Evolutionary conservation across 179 eudicot genomes (phyloP).

Genomic region (Spergularia azorica): DNA sequence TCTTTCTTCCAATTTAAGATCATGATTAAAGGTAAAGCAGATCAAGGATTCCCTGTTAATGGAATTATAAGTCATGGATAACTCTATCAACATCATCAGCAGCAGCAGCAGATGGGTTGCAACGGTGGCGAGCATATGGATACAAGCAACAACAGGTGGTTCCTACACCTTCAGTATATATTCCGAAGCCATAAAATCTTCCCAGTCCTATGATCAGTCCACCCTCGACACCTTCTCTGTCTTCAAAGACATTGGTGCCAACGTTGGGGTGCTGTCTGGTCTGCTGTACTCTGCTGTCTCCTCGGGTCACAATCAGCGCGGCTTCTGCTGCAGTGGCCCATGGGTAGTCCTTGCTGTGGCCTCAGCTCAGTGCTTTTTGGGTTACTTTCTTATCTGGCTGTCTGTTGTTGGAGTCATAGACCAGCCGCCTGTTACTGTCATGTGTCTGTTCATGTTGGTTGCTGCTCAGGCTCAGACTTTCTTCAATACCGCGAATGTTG

Average conservation of each 20-base stretch:
- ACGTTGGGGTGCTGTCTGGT: constrained; percentile 77
- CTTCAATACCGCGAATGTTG: constrained; percentile 89
- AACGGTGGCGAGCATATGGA: constrained; percentile 71
- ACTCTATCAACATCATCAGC: constrained; percentile 12
- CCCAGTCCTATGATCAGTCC: constrained; percentile 68
- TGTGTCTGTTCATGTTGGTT: constrained; percentile 69
- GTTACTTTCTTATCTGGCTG: constrained; percentile 82
- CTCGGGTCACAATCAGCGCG: not conserved
- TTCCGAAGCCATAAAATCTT: constrained; percentile 61
- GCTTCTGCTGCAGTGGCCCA: constrained; percentile 40
- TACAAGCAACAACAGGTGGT: constrained; percentile 67
- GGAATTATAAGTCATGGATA: constrained; percentile 4
- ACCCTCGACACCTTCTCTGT: constrained; percentile 77
- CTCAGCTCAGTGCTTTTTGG: constrained; percentile 66
- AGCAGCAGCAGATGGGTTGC: constrained; percentile 52
- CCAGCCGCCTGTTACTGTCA: constrained; percentile 44
- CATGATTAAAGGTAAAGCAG: not conserved
- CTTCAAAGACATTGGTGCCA: constrained; percentile 85
- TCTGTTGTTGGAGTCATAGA: constrained; percentile 56
- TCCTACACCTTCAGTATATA: constrained; percentile 81
- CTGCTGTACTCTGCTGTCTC: constrained; percentile 49
- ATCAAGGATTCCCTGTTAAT: not conserved
- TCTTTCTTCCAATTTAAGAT: not conserved
- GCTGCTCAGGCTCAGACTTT: constrained; percentile 85
- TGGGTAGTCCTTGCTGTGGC: constrained; percentile 75